These are phyloP conservation scores for Neonectria hederae DNA, from an alignment of 2,329 filamentous ascomycete species.

Conservation along the genomic window DNA sequence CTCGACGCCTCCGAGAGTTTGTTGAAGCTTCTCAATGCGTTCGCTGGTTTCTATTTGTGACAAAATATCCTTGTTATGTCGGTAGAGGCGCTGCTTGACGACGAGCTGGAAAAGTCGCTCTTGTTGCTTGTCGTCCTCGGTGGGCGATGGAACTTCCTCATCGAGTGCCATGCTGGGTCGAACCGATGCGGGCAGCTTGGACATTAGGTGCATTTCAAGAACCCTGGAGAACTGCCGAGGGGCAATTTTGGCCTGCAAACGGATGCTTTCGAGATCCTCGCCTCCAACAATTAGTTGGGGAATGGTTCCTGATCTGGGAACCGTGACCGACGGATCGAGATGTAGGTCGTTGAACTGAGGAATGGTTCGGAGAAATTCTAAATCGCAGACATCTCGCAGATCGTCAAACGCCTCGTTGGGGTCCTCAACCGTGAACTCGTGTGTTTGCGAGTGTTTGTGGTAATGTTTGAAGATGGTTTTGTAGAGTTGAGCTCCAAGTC, in stretches of 20 bases:
- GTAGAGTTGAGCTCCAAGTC: constrained; percentile 84
- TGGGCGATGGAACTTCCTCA: constrained; percentile 54
- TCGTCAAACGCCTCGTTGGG: constrained; percentile 89
- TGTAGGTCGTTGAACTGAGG: constrained; percentile 66
- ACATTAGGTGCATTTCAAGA: constrained; percentile 79
- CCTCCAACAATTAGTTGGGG: constrained; percentile 67
- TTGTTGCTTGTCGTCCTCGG: constrained; percentile 66
- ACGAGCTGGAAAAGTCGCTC: constrained; percentile 78
- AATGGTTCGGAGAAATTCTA: constrained; percentile 69
- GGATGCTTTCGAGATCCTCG: constrained; percentile 64
- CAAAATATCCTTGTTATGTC: constrained; percentile 77
- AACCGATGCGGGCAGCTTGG: constrained; percentile 64
- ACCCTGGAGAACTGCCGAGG: constrained; percentile 79
- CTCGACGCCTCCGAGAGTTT: constrained; percentile 73
- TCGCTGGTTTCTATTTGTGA: constrained; percentile 74
- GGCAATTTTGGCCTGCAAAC: constrained; percentile 73
- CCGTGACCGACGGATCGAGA: constrained; percentile 61
- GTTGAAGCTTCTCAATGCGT: constrained; percentile 76
- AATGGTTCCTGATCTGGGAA: constrained; percentile 59
- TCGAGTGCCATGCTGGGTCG: constrained; percentile 60
- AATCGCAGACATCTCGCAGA: constrained; percentile 78
- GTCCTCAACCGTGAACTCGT: constrained; percentile 92
- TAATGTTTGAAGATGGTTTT: constrained; percentile 78
- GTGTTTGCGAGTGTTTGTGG: constrained; percentile 71
- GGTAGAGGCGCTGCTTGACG: constrained; percentile 80